These are phyloP conservation scores for Epichloe glyceriae DNA, from an alignment of 2,329 filamentous ascomycete genomes.

Conservation along the genomic window DNA sequence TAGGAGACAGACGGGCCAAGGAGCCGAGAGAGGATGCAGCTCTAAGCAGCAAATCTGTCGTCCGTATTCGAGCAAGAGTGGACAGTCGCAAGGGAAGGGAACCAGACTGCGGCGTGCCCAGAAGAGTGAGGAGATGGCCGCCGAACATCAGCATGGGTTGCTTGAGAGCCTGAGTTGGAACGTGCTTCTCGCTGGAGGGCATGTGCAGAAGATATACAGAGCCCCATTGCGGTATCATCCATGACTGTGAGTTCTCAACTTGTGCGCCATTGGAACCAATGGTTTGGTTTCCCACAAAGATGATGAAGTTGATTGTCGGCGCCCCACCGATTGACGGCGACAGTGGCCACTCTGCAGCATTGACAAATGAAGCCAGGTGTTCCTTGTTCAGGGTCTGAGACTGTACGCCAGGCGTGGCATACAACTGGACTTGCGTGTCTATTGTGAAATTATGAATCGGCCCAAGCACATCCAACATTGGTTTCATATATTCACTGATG, in stretches of 20 bases:
- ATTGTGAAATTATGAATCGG: conserved; percentile 91
- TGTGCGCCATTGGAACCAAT: conserved; percentile 37
- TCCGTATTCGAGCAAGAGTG: conserved; percentile 72
- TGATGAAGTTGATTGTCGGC: conserved; percentile 89
- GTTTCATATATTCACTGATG: conserved; percentile 66
- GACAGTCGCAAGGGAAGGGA: conserved; percentile 78
- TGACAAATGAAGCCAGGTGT: conserved; percentile 88
- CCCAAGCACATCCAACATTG: conserved; percentile 65
- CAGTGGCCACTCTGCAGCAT: conserved; percentile 93
- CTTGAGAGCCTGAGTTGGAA: conserved; percentile 54
- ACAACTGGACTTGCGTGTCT: conserved; percentile 91
- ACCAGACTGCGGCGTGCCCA: conserved; percentile 72
- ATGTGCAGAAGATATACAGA: conserved; percentile 47
- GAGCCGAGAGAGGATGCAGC: conserved; percentile 92
- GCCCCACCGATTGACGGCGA: conserved; percentile 87
- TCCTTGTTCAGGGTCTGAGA: conserved; percentile 61
- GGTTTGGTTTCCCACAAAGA: conserved; percentile 73
- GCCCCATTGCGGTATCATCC: conserved; percentile 96
- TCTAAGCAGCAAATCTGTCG: conserved; percentile 72
- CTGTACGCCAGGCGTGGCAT: conserved; percentile 58
- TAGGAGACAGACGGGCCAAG: conserved; percentile 70
- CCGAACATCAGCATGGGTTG: conserved; percentile 82
- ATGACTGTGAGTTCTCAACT: conserved; percentile 46
- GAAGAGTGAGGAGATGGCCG: conserved; percentile 73
- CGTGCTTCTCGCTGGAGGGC: conserved; percentile 29